Percentiles rank a stretch among this genome's conserved stretches.
These are phyloP conservation scores for Porpolomopsis calyptriformis DNA, from an alignment of 768 basidiomycete species.

Conservation along the genomic window DNA sequence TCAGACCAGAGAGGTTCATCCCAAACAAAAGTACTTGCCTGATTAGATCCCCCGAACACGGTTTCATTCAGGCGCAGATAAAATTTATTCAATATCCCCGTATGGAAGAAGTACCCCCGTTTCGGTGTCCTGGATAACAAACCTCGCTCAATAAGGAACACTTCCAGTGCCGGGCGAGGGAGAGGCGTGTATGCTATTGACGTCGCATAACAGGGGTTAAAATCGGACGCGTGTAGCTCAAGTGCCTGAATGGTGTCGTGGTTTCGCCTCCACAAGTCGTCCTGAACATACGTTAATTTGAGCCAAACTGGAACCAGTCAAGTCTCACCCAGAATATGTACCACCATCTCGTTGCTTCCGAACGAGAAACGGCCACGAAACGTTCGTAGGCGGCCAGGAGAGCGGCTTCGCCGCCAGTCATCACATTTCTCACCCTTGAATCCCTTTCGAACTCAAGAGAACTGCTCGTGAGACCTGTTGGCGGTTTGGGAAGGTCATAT, in stretches of 20 bases:
- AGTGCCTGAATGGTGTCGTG: conserved; percentile 44
- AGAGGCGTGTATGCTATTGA: conserved; percentile 68
- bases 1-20: not conserved
- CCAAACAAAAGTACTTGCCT: conserved; percentile 28
- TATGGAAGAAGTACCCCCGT: conserved; percentile 42
- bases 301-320: too few species aligned
- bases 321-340: conserved; percentile 62
- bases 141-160: conserved; percentile 52
- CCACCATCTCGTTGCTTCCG: conserved; percentile 59
- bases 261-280: conserved; percentile 69
- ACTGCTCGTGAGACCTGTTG: conserved; percentile 33
- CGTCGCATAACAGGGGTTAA: conserved; percentile 60
- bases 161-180: conserved; percentile 51
- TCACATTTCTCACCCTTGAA: conserved; percentile 40
- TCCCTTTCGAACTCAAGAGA: conserved; percentile 42
- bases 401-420: conserved; percentile 33
- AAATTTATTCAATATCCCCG: conserved; percentile 61
- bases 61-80: conserved; percentile 64
- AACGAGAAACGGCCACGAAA: conserved; percentile 35
- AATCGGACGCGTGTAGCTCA: conserved; percentile 40
- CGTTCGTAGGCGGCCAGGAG: conserved; percentile 46
- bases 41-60: conserved; percentile 41
- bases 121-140: conserved; percentile 37
- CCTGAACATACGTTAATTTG: conserved; percentile 31
- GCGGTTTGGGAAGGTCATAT: conserved; percentile 44